Conservation (phyloP, 768 basidiomycete species). For the Leccinum variicolor region DNA sequence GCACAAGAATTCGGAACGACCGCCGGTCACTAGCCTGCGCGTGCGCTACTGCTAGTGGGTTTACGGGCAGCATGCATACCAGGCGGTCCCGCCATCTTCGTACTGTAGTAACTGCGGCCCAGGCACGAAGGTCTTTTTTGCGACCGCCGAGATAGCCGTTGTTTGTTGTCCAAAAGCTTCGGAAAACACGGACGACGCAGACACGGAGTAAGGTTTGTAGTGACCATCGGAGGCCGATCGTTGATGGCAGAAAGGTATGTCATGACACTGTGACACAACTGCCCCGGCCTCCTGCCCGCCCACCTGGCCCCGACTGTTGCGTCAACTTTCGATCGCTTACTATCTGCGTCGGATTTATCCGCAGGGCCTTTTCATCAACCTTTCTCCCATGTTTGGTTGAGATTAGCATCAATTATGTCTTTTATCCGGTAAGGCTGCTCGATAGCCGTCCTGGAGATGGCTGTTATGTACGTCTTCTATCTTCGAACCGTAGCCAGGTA, state of each 20-base stretch:
- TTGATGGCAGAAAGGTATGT: background rate
- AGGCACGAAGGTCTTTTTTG: background rate
- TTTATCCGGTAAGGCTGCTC: background rate
- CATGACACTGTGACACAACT: too few species aligned
- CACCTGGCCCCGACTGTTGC: background rate
- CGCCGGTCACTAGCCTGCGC: too few species aligned
- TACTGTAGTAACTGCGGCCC: background rate
- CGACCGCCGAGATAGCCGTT: too few species aligned
- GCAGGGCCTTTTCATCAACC: background rate
- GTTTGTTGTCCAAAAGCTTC: background rate
- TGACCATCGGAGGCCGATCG: background rate
- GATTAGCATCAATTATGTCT: background rate
- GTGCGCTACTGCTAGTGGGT: too few species aligned
- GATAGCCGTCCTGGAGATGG: background rate
- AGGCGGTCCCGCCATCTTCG: background rate
- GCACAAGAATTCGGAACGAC: too few species aligned
- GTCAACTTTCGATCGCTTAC: background rate
- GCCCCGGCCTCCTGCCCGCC: background rate
- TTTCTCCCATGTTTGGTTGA: background rate
- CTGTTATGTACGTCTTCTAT: background rate
- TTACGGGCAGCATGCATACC: too few species aligned
- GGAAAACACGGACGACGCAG: background rate
- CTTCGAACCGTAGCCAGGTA: background rate
- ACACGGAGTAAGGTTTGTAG: background rate
- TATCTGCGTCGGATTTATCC: background rate